Conservation (phyloP, 2,329 filamentous ascomycete genomes). For the Cladosporium sp. region DNA sequence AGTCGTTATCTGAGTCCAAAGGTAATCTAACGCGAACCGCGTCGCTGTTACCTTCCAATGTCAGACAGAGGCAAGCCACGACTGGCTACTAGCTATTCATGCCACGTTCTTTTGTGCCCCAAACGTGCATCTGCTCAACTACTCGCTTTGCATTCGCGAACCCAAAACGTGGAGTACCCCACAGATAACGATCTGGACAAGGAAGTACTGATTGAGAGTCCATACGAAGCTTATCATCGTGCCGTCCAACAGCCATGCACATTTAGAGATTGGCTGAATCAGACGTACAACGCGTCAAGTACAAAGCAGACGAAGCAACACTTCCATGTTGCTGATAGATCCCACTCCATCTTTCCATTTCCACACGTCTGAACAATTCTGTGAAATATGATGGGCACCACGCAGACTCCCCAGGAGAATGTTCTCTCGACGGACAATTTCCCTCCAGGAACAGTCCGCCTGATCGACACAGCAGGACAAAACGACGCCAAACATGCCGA, state of each 20-base stretch:
- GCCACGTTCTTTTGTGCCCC: too few relatives aligned
- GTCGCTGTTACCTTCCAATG: not conserved
- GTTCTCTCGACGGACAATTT: not conserved
- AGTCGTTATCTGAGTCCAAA: not conserved
- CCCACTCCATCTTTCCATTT: not conserved
- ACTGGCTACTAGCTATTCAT: not conserved
- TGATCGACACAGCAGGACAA: slow-evolving; percentile 39
- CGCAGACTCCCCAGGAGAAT: not conserved
- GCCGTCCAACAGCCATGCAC: not conserved
- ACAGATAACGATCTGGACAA: not conserved
- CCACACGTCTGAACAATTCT: not conserved
- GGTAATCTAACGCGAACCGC: not conserved
- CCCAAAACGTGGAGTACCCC: not conserved
- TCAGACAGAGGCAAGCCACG: not conserved
- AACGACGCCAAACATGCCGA: slow-evolving; percentile 35
- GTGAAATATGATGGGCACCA: not conserved
- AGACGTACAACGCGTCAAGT: not conserved
- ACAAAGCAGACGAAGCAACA: not conserved
- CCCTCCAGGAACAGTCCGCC: slow-evolving; percentile 39
- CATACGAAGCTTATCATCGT: not conserved
- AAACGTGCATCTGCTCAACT: not conserved
- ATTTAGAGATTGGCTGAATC: not conserved
- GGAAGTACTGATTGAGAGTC: not conserved
- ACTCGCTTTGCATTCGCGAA: not conserved
- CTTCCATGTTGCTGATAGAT: not conserved